These are phyloP conservation scores for Mychonastes homosphaera DNA, from an alignment of 139 green algal genomes.

Conservation along the genomic window DNA sequence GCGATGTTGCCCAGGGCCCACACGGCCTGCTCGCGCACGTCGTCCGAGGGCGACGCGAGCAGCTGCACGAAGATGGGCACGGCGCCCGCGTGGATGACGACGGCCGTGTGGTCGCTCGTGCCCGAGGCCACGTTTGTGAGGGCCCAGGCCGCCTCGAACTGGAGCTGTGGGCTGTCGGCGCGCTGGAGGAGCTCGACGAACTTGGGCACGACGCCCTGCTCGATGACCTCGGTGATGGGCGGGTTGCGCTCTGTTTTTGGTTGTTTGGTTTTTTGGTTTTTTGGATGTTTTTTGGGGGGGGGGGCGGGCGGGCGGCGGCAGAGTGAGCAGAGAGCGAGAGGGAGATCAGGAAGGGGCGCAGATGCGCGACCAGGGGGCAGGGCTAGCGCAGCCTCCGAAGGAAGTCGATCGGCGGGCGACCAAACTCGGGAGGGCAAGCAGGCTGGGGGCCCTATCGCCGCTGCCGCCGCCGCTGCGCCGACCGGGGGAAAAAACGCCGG, in stretches of 20 bases:
- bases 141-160: constrained; percentile 68
- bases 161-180: constrained; percentile 69
- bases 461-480: neutral
- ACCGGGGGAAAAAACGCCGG: too few relatives aligned
- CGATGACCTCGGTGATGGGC: constrained; percentile 98
- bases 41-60: constrained; percentile 78
- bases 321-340: too few relatives aligned
- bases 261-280: neutral
- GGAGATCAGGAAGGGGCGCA: too few relatives aligned
- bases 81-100: constrained; percentile 92
- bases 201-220: constrained; percentile 83
- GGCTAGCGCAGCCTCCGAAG: neutral
- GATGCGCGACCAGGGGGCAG: too few relatives aligned
- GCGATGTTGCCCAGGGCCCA: constrained; percentile 99
- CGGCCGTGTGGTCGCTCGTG: constrained; percentile 88
- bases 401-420: neutral
- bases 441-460: neutral
- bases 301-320: neutral
- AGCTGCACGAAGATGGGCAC: constrained; percentile 98
- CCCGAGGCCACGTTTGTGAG: constrained; percentile 98
- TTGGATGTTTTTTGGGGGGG: constrained; percentile 1
- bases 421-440: too few relatives aligned
- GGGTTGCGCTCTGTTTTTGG: constrained; percentile 80
- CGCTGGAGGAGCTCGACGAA: constrained; percentile 96
- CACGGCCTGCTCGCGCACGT: constrained; percentile 96